Evolutionary conservation across 1,139 yeast genomes (phyloP), one percentile per base, ranked within the genome.

Genomic region (Geotrichum europaeum): DNA sequence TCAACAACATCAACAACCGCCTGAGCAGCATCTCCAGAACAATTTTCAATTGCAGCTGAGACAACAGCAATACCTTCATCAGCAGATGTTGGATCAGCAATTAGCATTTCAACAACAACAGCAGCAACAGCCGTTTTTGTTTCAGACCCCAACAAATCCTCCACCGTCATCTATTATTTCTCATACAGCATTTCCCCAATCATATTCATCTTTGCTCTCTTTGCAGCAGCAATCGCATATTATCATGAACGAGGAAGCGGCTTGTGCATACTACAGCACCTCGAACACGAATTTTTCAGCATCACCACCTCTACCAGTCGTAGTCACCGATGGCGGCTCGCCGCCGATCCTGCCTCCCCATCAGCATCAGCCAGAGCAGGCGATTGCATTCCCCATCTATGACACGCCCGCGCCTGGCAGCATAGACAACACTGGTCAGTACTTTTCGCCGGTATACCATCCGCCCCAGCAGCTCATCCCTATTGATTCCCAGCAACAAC

Each of bases 41-140:
- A 50, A 55, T 18, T 32, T 55, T 15, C 58, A 55, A n/a, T 18
- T 40, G 13, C 51, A 51, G 49, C 51, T 24, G 22, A 43, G 20
- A 36, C 52, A 54, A 18, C 60, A 58, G 34, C 55, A 53, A 32
- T 30, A 13, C 32, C n/a, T 47, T 18, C 59, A 57, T 5, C 60
- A 57, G 22, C 51, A 53, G 18, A 9, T 51, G 15, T 30, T 56
- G 22, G 49, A 53, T 12, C 53, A 43, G 15, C 54, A 56, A n/a
- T 47, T 25, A 18, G 50, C 57, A 12, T 51, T 45, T 32, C 60
- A 51, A 36, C 58, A 49, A 40, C 50, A 34, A 18, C 45, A 34
- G 4, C 53, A 7, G 4, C 60, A 58, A 22, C 57, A 47, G 3
- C 52, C 15, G n/a, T 15, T 40, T 40, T n/a, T 7, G 20, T 40